Percentiles rank a stretch among this genome's conserved stretches.
Conservation (phyloP, 2,329 filamentous ascomycete genomes). For the Sordariomycetes sp. region DNA sequence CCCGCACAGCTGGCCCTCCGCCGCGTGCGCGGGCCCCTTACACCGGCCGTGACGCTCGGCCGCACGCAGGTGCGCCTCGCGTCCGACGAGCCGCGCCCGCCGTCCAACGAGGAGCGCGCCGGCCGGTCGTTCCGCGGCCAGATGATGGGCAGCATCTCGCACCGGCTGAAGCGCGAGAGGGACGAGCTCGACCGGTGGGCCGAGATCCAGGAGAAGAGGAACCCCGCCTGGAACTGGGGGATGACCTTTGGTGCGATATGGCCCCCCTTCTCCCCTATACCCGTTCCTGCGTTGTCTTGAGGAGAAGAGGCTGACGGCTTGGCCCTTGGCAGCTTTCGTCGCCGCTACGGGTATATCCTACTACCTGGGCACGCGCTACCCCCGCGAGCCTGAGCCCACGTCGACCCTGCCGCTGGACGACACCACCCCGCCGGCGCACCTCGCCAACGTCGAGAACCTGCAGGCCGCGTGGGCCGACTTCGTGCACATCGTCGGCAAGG, state of each 20-base stretch:
- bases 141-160: constrained; percentile 46
- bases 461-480: constrained; percentile 64
- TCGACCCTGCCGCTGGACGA: constrained; percentile 51
- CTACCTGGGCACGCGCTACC: constrained; percentile 46
- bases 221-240: constrained; percentile 33
- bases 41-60: neutral
- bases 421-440: constrained; percentile 40
- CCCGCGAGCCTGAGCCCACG: constrained; percentile 34
- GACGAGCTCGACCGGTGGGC: constrained; percentile 41
- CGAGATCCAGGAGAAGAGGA: constrained; percentile 22
- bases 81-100: constrained; percentile 7
- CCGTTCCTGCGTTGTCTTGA: neutral
- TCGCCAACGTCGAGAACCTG: constrained; percentile 50
- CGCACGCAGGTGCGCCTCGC: neutral
- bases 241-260: constrained; percentile 38
- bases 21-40: neutral
- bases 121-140: constrained; percentile 43
- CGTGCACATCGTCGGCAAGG: constrained; percentile 49
- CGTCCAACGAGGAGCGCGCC: constrained; percentile 23
- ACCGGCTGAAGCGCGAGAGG: constrained; percentile 42
- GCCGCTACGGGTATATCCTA: constrained; percentile 42
- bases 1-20: constrained; percentile 1
- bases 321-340: constrained; percentile 32
- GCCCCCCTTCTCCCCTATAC: neutral
- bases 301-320: neutral